Conservation (phyloP, 306 rosid genomes). For the Rosa persica region DNA sequence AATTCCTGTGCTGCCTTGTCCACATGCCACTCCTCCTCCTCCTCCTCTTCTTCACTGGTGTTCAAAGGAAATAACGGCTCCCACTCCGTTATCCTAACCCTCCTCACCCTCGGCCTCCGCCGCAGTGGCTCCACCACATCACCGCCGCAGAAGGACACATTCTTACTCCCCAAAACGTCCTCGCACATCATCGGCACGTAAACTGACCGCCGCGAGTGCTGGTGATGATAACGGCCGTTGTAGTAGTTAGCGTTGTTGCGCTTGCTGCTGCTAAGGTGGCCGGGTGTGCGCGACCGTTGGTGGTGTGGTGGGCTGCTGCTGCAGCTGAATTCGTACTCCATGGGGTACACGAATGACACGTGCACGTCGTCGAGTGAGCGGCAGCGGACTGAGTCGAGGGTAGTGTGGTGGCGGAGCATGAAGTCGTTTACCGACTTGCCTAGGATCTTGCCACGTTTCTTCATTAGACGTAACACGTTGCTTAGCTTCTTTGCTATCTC, state of each 20-base stretch:
- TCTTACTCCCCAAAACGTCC: neutral
- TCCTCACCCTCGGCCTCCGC: slow-evolving; percentile 8
- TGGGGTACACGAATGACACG: slow-evolving; percentile 21
- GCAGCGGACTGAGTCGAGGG: slow-evolving; percentile 28
- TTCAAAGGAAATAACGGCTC: slow-evolving; percentile 12
- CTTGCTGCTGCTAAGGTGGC: neutral
- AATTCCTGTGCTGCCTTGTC: slow-evolving; percentile 44
- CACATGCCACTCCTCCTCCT: slow-evolving; percentile 28
- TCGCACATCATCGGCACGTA: slow-evolving; percentile 22
- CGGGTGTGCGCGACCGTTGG: neutral
- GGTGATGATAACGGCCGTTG: neutral
- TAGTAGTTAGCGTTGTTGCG: neutral
- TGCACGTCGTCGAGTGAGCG: slow-evolving; percentile 25
- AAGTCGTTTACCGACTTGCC: slow-evolving; percentile 39
- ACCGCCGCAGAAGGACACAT: neutral
- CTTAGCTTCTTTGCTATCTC: slow-evolving; percentile 23
- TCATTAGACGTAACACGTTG: slow-evolving; percentile 29
- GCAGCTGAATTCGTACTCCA: slow-evolving; percentile 45
- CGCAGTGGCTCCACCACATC: slow-evolving; percentile 21
- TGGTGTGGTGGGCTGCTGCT: slow-evolving; percentile 32
- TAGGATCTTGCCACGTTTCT: slow-evolving; percentile 30
- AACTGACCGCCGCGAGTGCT: neutral
- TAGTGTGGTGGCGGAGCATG: slow-evolving; percentile 33
- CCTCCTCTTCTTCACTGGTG: neutral
- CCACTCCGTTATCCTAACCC: slow-evolving; percentile 19